Evolutionary conservation across 371 early-diverging fungal genomes (phyloP).

Genomic region (Homolaphlyctis polyrhiza): DNA sequence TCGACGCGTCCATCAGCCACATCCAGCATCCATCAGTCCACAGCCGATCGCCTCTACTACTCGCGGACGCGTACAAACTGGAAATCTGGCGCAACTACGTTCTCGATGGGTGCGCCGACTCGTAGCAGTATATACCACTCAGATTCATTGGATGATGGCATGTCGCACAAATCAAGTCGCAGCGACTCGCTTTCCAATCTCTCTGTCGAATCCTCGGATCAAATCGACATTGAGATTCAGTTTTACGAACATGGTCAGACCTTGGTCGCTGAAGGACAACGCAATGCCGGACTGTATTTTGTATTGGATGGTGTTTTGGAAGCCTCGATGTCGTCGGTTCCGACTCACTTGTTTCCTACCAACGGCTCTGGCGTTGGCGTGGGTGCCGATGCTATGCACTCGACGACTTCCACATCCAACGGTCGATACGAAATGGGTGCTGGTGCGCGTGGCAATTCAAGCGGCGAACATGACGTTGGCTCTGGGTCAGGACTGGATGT

Average conservation of each 20-base stretch:
- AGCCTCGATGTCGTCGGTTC: constrained; percentile 50
- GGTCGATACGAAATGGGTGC: background rate
- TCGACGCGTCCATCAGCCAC: background rate
- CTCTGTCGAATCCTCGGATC: background rate
- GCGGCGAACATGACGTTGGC: no score
- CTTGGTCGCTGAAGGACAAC: constrained; percentile 78
- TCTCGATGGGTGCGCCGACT: background rate
- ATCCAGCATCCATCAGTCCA: background rate
- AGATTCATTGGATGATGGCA: constrained; percentile 7
- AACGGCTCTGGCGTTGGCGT: background rate
- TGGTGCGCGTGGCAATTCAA: no score
- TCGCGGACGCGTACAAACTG: background rate
- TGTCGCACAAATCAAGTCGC: constrained; percentile 5
- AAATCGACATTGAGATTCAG: constrained; percentile 24
- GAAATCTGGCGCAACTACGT: constrained; percentile 1
- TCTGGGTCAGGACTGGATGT: no score
- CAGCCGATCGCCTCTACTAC: constrained; percentile 1
- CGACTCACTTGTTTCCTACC: constrained; percentile 4
- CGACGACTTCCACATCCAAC: background rate
- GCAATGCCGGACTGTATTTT: constrained; percentile 82
- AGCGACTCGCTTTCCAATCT: constrained; percentile 1
- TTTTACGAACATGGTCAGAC: constrained; percentile 65
- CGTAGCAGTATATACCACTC: background rate
- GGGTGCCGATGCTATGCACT: background rate
- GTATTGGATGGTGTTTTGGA: constrained; percentile 87